A percentile compares a stretch with the other conserved stretches of the same genome.
Conservation (phyloP, 352 stramenopile species). For the Globisporangium cystogenes region DNA sequence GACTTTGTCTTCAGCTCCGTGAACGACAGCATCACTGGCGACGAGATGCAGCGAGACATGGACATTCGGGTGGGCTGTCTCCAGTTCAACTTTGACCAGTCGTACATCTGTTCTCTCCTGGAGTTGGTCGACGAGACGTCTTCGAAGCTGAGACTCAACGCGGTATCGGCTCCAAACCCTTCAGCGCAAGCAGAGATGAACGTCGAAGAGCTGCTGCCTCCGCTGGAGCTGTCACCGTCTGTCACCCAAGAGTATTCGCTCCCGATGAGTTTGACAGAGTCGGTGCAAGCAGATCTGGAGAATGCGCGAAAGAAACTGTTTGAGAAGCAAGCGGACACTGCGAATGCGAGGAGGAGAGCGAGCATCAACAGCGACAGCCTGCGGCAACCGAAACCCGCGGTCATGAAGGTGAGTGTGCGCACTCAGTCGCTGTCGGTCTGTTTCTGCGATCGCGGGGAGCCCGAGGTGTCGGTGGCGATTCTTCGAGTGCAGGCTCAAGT, state of each 20-base stretch:
- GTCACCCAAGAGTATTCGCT: slow-evolving; percentile 67
- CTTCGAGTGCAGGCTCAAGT: slow-evolving; percentile 41
- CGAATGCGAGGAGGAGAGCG: neutral
- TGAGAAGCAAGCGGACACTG: slow-evolving; percentile 15
- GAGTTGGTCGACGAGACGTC: slow-evolving; percentile 70
- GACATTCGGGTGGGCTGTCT: slow-evolving; percentile 70
- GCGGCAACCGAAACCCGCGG: slow-evolving; percentile 5
- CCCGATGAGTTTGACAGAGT: slow-evolving; percentile 72
- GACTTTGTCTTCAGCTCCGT: slow-evolving; percentile 54
- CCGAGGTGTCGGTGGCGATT: slow-evolving; percentile 60
- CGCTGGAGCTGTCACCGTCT: slow-evolving; percentile 53
- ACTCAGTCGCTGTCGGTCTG: slow-evolving; percentile 77
- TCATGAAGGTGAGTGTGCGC: slow-evolving; percentile 40
- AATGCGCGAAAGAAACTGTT: slow-evolving; percentile 60
- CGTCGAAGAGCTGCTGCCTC: slow-evolving; percentile 18
- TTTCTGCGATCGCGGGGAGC: slow-evolving; percentile 66
- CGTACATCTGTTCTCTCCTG: slow-evolving; percentile 73
- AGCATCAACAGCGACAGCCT: slow-evolving; percentile 2
- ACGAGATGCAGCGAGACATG: slow-evolving; percentile 47
- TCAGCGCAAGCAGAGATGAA: neutral
- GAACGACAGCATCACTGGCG: slow-evolving; percentile 54
- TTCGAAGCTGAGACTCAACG: slow-evolving; percentile 33
- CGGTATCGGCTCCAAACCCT: slow-evolving; percentile 15
- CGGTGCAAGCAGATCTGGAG: slow-evolving; percentile 75
- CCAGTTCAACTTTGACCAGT: slow-evolving; percentile 83